Base-by-base conservation (phyloP, 306 rosid species). In the Sindora glabra region DNA sequence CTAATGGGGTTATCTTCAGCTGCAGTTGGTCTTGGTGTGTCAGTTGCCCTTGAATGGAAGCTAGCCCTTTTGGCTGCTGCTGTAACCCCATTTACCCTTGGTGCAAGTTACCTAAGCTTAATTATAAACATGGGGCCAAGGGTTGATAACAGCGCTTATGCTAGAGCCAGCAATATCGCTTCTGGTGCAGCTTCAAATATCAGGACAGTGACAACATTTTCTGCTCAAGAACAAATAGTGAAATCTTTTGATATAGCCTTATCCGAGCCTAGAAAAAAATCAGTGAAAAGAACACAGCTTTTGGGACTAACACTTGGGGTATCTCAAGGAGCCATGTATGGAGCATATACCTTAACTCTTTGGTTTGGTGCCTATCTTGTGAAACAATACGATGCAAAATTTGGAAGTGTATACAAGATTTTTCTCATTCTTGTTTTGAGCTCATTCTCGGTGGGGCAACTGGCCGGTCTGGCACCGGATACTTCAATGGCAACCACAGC, bases 341-440 rank as follows among this genome's bases (percentile, higher is more conserved):
- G 77, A 62, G 84, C 97, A 23, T 91, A 91, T 53, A 85, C 92
- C 39, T 71, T 87, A 56, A 74, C 84, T 67, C 95, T 91, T 40
- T 83, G 83, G 92, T 83, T 71, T 62, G 97, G 96, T 8, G 81
- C 89, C 17, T 73, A 33, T 59, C 96, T 91, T 36, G 62, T 87
- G 6, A 29, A 83, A 59, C 68, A 75, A 21, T 53, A 51, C 64
- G 33, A 61, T 19, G 76, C 92, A 46, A 59, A 26, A 10, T 88
- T 91, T 14, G 80, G 77, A n/a, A 81, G 67, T 7, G 92, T 91
- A 22, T 77, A 67, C 26, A 79, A 85, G 79, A 81, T 85, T 56
- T 91, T 85, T 67, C 96, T 91, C 67, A 91, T 87, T 74, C 92
- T 91, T 74, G 97, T 91, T 71, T 58, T 91, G 81, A 83, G 95